phyloP scores from a whole-genome alignment of 2,329 filamentous ascomycete genomes.

The Beauveria sp. region DNA sequence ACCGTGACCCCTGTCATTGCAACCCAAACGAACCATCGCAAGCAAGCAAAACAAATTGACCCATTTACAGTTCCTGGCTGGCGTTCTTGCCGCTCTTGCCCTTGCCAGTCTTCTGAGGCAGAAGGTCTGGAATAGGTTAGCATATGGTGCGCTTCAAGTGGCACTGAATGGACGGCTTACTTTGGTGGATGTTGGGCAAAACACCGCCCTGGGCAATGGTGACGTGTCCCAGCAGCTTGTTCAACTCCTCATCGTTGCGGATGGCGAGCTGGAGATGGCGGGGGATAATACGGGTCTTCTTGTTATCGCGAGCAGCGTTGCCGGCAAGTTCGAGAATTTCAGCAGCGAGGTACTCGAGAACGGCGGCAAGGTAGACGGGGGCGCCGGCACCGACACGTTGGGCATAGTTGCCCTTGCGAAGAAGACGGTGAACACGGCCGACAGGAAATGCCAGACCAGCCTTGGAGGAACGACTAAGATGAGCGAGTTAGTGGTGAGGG shows the following conservation, averaged over 20 bases:
- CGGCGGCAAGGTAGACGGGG: constrained; percentile 92
- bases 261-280: constrained; percentile 98
- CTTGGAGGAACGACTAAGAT: constrained; percentile 86
- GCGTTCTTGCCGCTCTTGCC: constrained; percentile 85
- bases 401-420: constrained; percentile 98
- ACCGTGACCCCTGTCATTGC: constrained; percentile 79
- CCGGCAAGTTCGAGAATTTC: constrained; percentile 98
- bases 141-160: constrained; percentile 21
- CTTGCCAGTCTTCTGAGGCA: constrained; percentile 89
- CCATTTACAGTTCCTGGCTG: constrained; percentile 85
- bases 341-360: constrained; percentile 96
- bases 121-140: constrained; percentile 61
- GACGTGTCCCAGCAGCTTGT: constrained; percentile 94
- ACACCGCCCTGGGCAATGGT: constrained; percentile 97
- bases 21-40: constrained; percentile 58
- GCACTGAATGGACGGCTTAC: constrained; percentile 46
- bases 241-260: constrained; percentile 98
- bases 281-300: constrained; percentile 99
- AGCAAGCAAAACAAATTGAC: constrained; percentile 43
- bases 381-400: constrained; percentile 99
- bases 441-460: constrained; percentile 98
- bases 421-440: constrained; percentile 97
- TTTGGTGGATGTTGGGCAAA: constrained; percentile 94
- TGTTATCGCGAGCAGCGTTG: constrained; percentile 98
- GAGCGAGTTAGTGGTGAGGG: neutral